These are phyloP conservation scores for Colletotrichum sp. DNA, from an alignment of 2,329 filamentous ascomycete genomes.

Conservation along the genomic window DNA sequence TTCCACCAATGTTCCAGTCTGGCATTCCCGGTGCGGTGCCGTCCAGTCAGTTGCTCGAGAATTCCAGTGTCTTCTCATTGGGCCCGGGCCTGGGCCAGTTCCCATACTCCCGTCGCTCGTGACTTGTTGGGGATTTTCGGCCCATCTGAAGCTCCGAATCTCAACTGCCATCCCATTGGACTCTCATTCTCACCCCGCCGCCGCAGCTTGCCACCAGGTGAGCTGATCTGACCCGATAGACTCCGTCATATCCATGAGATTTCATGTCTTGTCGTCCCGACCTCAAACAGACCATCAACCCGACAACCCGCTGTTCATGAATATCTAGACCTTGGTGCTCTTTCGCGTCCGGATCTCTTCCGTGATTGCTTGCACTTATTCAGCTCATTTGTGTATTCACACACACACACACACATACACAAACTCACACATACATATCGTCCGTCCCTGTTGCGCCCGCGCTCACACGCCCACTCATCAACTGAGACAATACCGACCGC, in stretches of 20 bases:
- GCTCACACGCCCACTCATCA: background rate
- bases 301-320: background rate
- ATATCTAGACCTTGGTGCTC: background rate
- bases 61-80: background rate
- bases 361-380: constrained; percentile 2
- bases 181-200: background rate
- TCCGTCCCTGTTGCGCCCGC: background rate
- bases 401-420: background rate
- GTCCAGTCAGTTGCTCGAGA: background rate
- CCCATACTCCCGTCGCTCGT: background rate
- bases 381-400: background rate
- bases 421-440: background rate
- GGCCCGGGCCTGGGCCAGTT: background rate
- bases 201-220: background rate
- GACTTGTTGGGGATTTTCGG: background rate
- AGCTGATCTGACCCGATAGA: background rate
- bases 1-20: background rate
- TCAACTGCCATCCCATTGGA: background rate
- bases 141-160: constrained; percentile 12
- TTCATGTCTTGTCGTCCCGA: background rate
- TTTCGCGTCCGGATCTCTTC: constrained; percentile 10
- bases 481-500: constrained; percentile 3
- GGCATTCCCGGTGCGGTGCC: background rate
- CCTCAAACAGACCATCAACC: background rate
- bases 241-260: background rate